Evolutionary conservation across 345 rosid genomes (phyloP), one percentile per base, ranked within the genome.

Genomic region (Citrus maxima): DNA sequence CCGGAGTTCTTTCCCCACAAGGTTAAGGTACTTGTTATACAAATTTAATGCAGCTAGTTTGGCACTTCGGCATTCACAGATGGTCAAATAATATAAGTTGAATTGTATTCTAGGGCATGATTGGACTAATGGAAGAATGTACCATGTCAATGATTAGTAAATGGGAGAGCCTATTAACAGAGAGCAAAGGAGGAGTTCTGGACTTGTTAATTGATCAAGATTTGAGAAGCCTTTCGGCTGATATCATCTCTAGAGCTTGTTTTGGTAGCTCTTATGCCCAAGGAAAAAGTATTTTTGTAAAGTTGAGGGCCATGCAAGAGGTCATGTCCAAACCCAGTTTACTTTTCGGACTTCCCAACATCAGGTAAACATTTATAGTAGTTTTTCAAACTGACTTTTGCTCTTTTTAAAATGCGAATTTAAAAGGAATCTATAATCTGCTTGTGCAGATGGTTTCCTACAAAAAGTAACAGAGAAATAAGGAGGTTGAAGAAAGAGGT

Each of bases 161-260:
- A 59, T 85, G 85, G 88, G 60, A 72, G 37, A 35, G 68, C 13
- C 38, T 0, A 55, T 51, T 78, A 58, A 37, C n/a, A 10, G 82
- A 75, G 30, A 78, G 27, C 4, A 2, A 58, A 0, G 80, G 74
- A 21, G 85, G 82, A 16, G 80, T 19, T 56, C 80, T 65, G 10
- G 88, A 85, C 22, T 54, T 85, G 1, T 54, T 5, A 6, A 61
- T 82, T 35, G 83, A 78, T 42, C 58, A 76, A 13, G 85, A 83
- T 68, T 51, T 86, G 78, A 79, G 70, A 40, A 62, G 66, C 35
- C 38, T 81, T 6, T 77, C 86, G 0, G 81, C 75, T 7, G 78
- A 83, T 79, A 68, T 83, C 6, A 79, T 83, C 54, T 81, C 86
- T 1, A 79, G 35, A 69, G 85, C 83, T n/a, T 83, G 83, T 77